Evolutionary conservation across 305 asterid genomes (phyloP).

Genomic region (Fraxinus platypoda): DNA sequence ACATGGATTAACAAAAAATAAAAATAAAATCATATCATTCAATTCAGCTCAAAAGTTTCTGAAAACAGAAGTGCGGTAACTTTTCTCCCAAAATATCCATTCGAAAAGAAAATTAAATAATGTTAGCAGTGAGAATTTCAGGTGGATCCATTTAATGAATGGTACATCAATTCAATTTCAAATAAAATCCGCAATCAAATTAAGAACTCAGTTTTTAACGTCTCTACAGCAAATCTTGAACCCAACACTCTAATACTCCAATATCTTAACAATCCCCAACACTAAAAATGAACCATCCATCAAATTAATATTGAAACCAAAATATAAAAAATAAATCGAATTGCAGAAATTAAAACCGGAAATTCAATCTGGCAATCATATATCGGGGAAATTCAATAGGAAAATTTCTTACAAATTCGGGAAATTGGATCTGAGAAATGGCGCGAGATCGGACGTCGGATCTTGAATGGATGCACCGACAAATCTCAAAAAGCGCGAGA

Average conservation of each 20-base stretch:
- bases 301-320: conserved; percentile 1
- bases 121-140: neutral
- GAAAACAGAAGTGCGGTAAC: neutral
- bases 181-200: neutral
- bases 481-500: conserved; percentile 17
- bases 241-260: conserved; percentile 2
- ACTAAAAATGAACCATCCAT: neutral
- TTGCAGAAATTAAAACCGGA: conserved; percentile 9
- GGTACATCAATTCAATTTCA: neutral
- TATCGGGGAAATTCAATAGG: conserved; percentile 2
- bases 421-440: conserved; percentile 32
- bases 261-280: conserved; percentile 5
- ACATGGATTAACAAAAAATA: neutral
- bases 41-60: neutral
- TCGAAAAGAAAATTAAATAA: neutral
- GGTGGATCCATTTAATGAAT: neutral
- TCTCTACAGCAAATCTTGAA: conserved; percentile 7
- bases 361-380: conserved; percentile 2
- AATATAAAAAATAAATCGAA: neutral
- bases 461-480: conserved; percentile 32
- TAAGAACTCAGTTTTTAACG: neutral
- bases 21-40: neutral
- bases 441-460: conserved; percentile 45
- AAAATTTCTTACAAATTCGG: conserved; percentile 21
- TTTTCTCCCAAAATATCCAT: neutral